Conservation (phyloP, 208 protist species). For the Porcisia deanei region DNA sequence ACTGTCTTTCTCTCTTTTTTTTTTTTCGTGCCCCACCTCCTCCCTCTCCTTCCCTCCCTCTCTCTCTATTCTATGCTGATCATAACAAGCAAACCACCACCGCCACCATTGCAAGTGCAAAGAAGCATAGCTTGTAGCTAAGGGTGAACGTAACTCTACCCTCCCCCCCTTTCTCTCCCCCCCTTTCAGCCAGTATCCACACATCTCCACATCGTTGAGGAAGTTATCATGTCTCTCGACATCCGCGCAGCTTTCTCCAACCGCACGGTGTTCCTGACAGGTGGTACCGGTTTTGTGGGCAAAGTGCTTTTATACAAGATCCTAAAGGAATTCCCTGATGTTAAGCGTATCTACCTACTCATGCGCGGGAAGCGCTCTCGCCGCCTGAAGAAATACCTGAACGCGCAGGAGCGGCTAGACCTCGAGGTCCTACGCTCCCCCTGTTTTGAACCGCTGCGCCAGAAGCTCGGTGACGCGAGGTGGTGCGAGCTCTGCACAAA, state of each 20-base stretch:
- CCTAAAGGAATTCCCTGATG: slow-evolving; percentile 74
- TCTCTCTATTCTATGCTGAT: background rate
- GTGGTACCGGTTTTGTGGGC: slow-evolving; percentile 86
- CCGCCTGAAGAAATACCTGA: slow-evolving; percentile 62
- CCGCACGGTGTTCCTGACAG: slow-evolving; percentile 80
- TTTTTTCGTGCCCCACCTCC: too few species aligned
- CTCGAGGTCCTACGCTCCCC: slow-evolving; percentile 70
- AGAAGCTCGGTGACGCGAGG: slow-evolving; percentile 54
- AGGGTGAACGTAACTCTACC: slow-evolving; percentile 1
- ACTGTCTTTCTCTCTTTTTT: too few species aligned
- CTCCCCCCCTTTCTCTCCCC: background rate
- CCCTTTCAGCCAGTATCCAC: background rate
- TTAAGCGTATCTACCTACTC: slow-evolving; percentile 74
- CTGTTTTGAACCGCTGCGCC: slow-evolving; percentile 75
- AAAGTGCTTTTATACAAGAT: slow-evolving; percentile 88
- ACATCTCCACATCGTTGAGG: background rate
- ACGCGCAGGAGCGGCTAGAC: slow-evolving; percentile 70
- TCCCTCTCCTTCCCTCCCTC: too few species aligned
- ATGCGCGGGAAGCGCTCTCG: slow-evolving; percentile 79
- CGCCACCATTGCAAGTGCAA: slow-evolving; percentile 1
- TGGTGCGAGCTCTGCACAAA: slow-evolving; percentile 52
- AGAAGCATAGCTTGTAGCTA: background rate
- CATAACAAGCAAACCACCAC: background rate
- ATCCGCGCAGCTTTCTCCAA: slow-evolving; percentile 60
- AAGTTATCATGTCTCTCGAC: slow-evolving; percentile 54